Evolutionary conservation across 1,284 basidiomycete genomes (phyloP).

Genomic region (Trichosporon sp.): DNA sequence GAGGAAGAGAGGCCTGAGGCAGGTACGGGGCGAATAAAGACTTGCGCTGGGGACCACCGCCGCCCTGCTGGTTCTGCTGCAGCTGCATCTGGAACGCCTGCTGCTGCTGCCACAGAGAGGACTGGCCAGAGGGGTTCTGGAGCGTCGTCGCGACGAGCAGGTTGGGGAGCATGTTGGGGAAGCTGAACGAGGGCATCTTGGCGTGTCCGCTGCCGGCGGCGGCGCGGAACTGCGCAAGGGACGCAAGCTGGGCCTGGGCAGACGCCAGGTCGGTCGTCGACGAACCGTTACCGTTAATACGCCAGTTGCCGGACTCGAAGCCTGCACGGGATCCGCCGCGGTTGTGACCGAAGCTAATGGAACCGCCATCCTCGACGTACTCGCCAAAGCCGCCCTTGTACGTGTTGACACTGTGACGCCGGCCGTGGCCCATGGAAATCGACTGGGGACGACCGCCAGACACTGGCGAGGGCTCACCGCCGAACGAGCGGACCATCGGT

Average conservation of each 20-base stretch:
- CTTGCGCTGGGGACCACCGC: slow-evolving; percentile 80
- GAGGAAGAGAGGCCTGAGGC: slow-evolving; percentile 93
- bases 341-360: slow-evolving; percentile 55
- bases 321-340: slow-evolving; percentile 53
- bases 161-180: slow-evolving; percentile 93
- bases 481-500: slow-evolving; percentile 16
- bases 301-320: slow-evolving; percentile 66
- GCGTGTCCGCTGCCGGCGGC: slow-evolving; percentile 90
- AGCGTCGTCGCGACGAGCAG: slow-evolving; percentile 94
- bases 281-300: slow-evolving; percentile 56
- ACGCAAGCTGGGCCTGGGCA: slow-evolving; percentile 86
- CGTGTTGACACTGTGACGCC: slow-evolving; percentile 91
- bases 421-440: slow-evolving; percentile 62
- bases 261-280: slow-evolving; percentile 73
- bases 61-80: slow-evolving; percentile 64
- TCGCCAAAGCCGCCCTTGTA: slow-evolving; percentile 45
- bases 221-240: slow-evolving; percentile 93
- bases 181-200: slow-evolving; percentile 95
- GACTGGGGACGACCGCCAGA: slow-evolving; percentile 42
- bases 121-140: slow-evolving; percentile 42
- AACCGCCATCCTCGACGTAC: slow-evolving; percentile 36
- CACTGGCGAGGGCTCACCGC: slow-evolving; percentile 29
- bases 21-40: slow-evolving; percentile 98
- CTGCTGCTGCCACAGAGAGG: slow-evolving; percentile 72
- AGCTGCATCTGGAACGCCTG: slow-evolving; percentile 71